A percentile compares a stretch with the other conserved stretches of the same genome.
Evolutionary conservation across 2,329 filamentous ascomycete species (phyloP).

Genomic region (Didymosphaeria variabile): DNA sequence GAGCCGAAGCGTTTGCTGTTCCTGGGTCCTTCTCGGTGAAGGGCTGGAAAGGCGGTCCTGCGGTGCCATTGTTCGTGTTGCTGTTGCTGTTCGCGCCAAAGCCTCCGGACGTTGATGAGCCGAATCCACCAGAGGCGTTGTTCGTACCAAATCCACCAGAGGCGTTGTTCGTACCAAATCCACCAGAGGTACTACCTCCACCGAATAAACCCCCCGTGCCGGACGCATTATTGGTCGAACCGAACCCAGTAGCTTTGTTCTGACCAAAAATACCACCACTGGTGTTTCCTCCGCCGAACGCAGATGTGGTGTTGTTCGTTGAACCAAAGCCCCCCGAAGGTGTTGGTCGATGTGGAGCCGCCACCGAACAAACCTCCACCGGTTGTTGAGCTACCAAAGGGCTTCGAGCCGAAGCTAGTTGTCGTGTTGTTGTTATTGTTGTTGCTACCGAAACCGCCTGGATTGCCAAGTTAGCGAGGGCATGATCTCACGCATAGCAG

Average conservation of each 20-base stretch:
- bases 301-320: constrained; percentile 37
- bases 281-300: constrained; percentile 46
- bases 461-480: constrained; percentile 31
- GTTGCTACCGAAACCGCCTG: constrained; percentile 53
- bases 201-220: constrained; percentile 27
- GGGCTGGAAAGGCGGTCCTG: constrained; percentile 70
- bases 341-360: constrained; percentile 20
- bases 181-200: constrained; percentile 26
- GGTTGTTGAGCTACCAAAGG: constrained; percentile 56
- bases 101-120: constrained; percentile 25
- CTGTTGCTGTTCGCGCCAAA: constrained; percentile 40
- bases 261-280: constrained; percentile 47
- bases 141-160: constrained; percentile 49
- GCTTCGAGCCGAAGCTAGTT: constrained; percentile 42
- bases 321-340: constrained; percentile 43
- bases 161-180: constrained; percentile 47
- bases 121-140: constrained; percentile 23
- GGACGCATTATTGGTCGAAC: constrained; percentile 15
- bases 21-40: constrained; percentile 75
- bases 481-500: background rate
- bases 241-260: constrained; percentile 26
- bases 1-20: constrained; percentile 60
- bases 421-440: constrained; percentile 49
- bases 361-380: constrained; percentile 47
- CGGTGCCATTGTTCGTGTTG: constrained; percentile 68